Base-by-base conservation (phyloP, 2,329 filamentous ascomycete genomes). In the Cordyceps fumosorosea region DNA sequence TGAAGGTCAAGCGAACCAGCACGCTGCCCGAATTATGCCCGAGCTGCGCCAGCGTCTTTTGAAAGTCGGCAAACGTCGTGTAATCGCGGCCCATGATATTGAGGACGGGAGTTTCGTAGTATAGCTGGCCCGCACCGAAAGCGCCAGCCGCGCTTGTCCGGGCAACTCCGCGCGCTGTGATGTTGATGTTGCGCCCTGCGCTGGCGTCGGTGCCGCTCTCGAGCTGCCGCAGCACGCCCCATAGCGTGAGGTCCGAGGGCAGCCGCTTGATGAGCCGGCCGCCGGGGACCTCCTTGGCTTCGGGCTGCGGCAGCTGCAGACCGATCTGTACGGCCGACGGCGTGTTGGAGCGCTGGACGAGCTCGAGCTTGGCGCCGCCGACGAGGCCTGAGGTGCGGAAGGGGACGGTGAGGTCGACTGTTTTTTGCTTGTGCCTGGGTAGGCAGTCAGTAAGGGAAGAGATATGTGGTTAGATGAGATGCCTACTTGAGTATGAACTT, bases 171-270 rank as follows among this genome's bases (percentile, higher is more conserved):
- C 93, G 82, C 16, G 88, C 91, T 0, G 95, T 98, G 67, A 99
- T 84, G 72, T 97, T 97, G 66, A 90, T 78, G 61, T 80, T 84
- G 60, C 76, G 80, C 10, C 81, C 82, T 62, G 80, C 80, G 55
- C 81, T 85, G n/a, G 84, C 84, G 26, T 84, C 82, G 40, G 84
- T 87, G 65, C 84, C 87, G 65, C 89, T 89, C 75, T 99, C 95
- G 67, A 98, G 96, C 71, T 95, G 91, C 64, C 95, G 88, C 62
- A 99, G 73, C 32, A 98, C 81, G 67, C 91, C 84, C 95, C 95
- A 99, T 74, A 99, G 73, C 20, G 91, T 90, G 42, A 91, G 90
- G 66, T 91, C 89, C 73, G 90, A 96, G 1, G 93, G 87, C 64
- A 98, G 92, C 71, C 95, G 96, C 72, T 95, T 88, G 62, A 87